phyloP scores from a whole-genome alignment of 345 rosid species.

The Aethionema arabicum region DNA sequence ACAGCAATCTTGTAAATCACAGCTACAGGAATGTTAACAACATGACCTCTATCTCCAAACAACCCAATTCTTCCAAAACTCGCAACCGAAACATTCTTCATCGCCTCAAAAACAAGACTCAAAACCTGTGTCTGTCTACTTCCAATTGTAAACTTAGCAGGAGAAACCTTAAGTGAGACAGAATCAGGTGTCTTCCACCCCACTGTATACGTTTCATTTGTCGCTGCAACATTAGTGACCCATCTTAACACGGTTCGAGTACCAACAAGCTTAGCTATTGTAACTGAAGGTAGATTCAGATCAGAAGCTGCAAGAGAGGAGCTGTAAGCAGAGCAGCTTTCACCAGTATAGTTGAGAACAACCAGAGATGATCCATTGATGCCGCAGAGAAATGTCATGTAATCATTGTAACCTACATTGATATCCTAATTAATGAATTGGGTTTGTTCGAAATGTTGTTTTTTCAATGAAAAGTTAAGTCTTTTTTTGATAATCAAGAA shows the following conservation, averaged over 20 bases:
- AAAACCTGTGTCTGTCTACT: constrained; percentile 56
- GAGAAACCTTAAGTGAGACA: constrained; percentile 63
- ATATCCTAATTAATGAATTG: neutral
- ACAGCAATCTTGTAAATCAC: constrained; percentile 49
- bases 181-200: constrained; percentile 81
- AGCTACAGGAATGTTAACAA: constrained; percentile 71
- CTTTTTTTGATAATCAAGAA: constrained; percentile 1
- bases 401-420: constrained; percentile 65
- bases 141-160: constrained; percentile 55
- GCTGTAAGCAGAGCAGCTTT: constrained; percentile 58
- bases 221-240: constrained; percentile 55
- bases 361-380: constrained; percentile 74
- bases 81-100: constrained; percentile 44
- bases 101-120: constrained; percentile 46
- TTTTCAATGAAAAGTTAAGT: neutral
- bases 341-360: constrained; percentile 77
- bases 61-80: constrained; percentile 85
- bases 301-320: constrained; percentile 49
- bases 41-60: constrained; percentile 71
- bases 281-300: constrained; percentile 88
- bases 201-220: constrained; percentile 58
- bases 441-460: neutral
- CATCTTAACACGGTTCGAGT: constrained; percentile 54
- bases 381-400: constrained; percentile 81
- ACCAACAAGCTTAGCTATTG: constrained; percentile 61